Percentiles rank a stretch among this genome's conserved stretches.
Evolutionary conservation across 179 eudicot species (phyloP).

Genomic region (Camellia oleifera): DNA sequence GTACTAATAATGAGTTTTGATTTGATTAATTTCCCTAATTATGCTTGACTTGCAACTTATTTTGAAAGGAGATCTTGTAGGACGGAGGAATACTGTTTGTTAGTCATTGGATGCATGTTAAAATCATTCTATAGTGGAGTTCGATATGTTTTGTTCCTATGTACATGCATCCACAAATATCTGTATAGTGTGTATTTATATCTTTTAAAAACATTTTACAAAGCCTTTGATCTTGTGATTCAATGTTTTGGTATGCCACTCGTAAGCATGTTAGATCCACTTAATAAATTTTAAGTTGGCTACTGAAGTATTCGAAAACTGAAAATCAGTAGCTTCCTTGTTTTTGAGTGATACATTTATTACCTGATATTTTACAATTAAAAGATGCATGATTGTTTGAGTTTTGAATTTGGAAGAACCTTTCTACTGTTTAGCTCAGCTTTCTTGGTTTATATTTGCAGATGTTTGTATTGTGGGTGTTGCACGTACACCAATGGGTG

Average conservation of each 20-base stretch:
- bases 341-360: not conserved
- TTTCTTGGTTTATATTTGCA: slow-evolving; percentile 29
- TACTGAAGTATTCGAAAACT: not conserved
- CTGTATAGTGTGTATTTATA: not conserved
- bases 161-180: not conserved
- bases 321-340: not conserved
- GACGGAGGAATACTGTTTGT: not conserved
- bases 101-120: not conserved
- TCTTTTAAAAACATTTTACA: not conserved
- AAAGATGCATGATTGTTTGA: not conserved
- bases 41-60: not conserved
- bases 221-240: not conserved
- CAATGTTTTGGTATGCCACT: not conserved
- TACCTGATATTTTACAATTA: not conserved
- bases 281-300: not conserved
- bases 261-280: not conserved
- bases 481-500: slow-evolving; percentile 97
- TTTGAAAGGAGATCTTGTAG: not conserved
- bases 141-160: not conserved
- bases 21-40: not conserved
- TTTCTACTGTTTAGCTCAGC: not conserved
- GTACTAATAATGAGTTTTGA: not conserved
- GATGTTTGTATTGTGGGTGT: slow-evolving; percentile 98
- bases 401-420: not conserved
- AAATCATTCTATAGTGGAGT: not conserved